Conservation (phyloP, 2,329 filamentous ascomycete genomes). For the Aspergillus versicolor region DNA sequence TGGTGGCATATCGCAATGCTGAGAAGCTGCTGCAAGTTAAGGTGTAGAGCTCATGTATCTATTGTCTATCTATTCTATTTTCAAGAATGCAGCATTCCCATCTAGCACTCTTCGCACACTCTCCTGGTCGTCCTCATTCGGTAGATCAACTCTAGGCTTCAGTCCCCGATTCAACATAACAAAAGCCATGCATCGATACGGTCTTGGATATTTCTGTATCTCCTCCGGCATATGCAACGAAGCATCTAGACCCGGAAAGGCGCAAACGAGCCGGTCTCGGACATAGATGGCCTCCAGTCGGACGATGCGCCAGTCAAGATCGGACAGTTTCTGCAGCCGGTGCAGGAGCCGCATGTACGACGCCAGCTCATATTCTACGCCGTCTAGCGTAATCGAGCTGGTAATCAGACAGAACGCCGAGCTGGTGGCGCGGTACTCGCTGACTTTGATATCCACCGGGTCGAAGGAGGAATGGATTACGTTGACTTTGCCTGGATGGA, state of each 20-base stretch:
- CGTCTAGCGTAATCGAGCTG: neutral
- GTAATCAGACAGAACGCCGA: neutral
- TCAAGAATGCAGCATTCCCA: neutral
- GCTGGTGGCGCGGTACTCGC: neutral
- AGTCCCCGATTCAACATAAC: neutral
- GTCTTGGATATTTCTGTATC: neutral
- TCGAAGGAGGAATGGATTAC: neutral
- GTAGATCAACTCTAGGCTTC: neutral
- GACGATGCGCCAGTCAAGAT: neutral
- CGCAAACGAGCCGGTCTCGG: neutral
- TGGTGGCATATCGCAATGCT: conserved; percentile 53
- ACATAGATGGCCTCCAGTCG: neutral
- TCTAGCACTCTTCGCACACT: neutral
- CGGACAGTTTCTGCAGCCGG: neutral
- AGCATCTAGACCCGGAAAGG: neutral
- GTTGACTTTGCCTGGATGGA: neutral
- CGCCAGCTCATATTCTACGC: neutral
- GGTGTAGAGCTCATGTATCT: neutral
- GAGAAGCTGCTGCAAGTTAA: conserved; percentile 45
- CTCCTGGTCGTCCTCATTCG: neutral
- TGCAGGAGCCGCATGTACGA: neutral
- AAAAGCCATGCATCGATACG: neutral
- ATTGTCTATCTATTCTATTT: neutral
- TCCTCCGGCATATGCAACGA: neutral
- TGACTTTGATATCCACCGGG: neutral